These are phyloP conservation scores for Clitoria ternatea DNA, from an alignment of 306 rosid species.

Conservation along the genomic window DNA sequence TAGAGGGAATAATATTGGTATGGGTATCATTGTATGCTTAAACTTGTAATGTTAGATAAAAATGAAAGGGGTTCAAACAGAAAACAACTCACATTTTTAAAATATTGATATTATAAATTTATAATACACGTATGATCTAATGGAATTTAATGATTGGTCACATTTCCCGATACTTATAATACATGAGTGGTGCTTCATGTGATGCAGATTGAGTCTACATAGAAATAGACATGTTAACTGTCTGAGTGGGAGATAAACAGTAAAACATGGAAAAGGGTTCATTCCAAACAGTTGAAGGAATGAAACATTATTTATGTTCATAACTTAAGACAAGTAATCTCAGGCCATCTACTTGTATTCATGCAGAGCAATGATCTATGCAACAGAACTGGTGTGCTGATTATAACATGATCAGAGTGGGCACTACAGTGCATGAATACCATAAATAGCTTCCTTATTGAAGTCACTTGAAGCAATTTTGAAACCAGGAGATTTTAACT, in stretches of 20 bases:
- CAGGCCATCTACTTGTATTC: slow-evolving; percentile 19
- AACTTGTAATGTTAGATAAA: slow-evolving; percentile 5
- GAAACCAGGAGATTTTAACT: slow-evolving; percentile 32
- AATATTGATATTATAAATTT: not conserved
- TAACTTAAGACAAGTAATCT: slow-evolving; percentile 11
- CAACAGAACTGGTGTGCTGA: not conserved
- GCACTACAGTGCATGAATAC: slow-evolving; percentile 25
- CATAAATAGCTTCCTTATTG: slow-evolving; percentile 24
- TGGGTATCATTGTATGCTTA: not conserved
- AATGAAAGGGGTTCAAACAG: not conserved
- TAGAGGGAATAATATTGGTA: not conserved
- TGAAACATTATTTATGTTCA: slow-evolving; percentile 23
- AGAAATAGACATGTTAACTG: not conserved
- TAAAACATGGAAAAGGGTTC: not conserved
- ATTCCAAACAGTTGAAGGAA: slow-evolving; percentile 21
- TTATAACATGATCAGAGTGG: slow-evolving; percentile 27
- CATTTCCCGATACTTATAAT: not conserved
- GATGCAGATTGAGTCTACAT: slow-evolving; percentile 14
- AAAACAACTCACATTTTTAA: not conserved
- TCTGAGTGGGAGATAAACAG: not conserved
- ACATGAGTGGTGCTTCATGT: not conserved
- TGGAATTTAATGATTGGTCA: not conserved
- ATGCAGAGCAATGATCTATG: slow-evolving; percentile 19
- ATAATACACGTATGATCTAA: not conserved
- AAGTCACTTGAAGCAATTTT: slow-evolving; percentile 34